Evolutionary conservation across 345 rosid genomes (phyloP).

Genomic region (Aurinia saxatilis): DNA sequence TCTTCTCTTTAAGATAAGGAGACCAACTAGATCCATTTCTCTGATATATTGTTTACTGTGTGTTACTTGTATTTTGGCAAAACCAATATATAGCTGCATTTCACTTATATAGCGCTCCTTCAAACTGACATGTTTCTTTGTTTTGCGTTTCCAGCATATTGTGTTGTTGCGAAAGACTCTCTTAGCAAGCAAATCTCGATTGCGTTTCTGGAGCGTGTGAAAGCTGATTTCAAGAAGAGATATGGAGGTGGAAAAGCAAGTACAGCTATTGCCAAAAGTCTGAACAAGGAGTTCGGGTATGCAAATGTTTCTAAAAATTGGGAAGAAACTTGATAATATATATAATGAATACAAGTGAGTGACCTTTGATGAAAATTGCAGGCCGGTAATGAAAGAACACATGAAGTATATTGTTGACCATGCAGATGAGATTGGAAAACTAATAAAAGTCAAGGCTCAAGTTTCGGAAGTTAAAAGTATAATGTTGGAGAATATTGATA

Average conservation of each 20-base stretch:
- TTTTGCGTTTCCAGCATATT: conserved; percentile 53
- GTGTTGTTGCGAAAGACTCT: conserved; percentile 94
- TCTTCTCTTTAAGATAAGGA: background rate
- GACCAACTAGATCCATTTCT: background rate
- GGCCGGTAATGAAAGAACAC: conserved; percentile 93
- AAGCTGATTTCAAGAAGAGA: conserved; percentile 85
- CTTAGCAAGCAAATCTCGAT: conserved; percentile 88
- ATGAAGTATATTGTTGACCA: conserved; percentile 94
- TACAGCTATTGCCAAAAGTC: conserved; percentile 88
- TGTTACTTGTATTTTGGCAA: background rate
- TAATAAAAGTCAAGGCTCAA: conserved; percentile 94
- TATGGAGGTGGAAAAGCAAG: conserved; percentile 95
- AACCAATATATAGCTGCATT: background rate
- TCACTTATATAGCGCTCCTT: background rate
- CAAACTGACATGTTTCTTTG: conserved; percentile 11
- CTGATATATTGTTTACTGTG: background rate
- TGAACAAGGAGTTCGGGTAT: conserved; percentile 94
- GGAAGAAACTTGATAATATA: background rate
- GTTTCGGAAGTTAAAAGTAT: conserved; percentile 96
- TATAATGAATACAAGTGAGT: background rate
- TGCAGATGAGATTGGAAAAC: conserved; percentile 89
- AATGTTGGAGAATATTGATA: conserved; percentile 93
- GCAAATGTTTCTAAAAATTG: background rate
- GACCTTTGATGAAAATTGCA: conserved; percentile 27
- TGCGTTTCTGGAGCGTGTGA: conserved; percentile 86